phyloP scores from a whole-genome alignment of 2,329 filamentous ascomycete genomes.

The Dactylonectria macrodidyma region DNA sequence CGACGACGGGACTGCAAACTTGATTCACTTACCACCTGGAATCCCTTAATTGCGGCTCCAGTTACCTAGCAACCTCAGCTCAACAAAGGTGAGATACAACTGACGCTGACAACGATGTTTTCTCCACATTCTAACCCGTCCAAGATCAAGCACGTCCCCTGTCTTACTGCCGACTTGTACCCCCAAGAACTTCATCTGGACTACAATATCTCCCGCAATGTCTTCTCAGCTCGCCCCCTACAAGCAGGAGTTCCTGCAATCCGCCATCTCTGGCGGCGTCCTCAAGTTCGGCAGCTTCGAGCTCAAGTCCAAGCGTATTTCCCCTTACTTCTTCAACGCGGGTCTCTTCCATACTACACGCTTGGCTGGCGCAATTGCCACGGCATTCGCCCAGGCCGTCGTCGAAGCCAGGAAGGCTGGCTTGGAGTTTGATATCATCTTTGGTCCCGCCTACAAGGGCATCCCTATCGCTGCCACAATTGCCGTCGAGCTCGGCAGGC shows the following conservation, averaged over 20 bases:
- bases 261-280: constrained; percentile 77
- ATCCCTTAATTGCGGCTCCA: neutral
- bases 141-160: neutral
- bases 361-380: constrained; percentile 82
- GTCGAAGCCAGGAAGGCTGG: constrained; percentile 61
- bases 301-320: constrained; percentile 92
- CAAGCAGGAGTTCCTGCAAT: constrained; percentile 81
- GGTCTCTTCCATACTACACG: constrained; percentile 89
- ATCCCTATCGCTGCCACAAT: constrained; percentile 90
- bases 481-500: constrained; percentile 80
- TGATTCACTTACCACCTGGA: constrained; percentile 10
- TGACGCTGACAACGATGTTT: too few species aligned
- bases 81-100: neutral
- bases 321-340: constrained; percentile 98
- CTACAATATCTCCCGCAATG: constrained; percentile 47
- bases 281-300: constrained; percentile 88
- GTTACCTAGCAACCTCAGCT: neutral
- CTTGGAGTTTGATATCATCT: constrained; percentile 85
- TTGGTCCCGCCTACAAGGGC: constrained; percentile 96
- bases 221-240: constrained; percentile 68
- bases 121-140: neutral
- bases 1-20: constrained; percentile 6
- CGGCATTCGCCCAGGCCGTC: constrained; percentile 83
- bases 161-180: neutral
- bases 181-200: neutral